Evolutionary conservation across 2,329 filamentous ascomycete genomes (phyloP).

Genomic region (Xylaria sp.): DNA sequence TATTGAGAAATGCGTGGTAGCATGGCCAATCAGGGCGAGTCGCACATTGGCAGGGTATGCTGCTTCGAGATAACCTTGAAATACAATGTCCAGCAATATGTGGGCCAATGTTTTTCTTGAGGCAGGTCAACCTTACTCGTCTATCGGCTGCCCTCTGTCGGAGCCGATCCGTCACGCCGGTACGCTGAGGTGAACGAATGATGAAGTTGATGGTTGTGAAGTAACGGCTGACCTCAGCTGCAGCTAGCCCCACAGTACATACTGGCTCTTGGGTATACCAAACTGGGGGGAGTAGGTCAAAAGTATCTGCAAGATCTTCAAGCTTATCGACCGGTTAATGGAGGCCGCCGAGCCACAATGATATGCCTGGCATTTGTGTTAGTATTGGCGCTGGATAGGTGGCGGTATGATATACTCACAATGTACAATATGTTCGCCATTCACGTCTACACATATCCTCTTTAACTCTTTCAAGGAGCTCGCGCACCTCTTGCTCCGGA

Average conservation of each 20-base stretch:
- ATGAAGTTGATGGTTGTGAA: conserved; percentile 14
- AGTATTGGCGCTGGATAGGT: conserved; percentile 30
- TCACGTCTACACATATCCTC: conserved; percentile 74
- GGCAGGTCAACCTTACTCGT: not conserved
- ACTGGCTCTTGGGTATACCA: conserved; percentile 35
- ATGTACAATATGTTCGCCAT: conserved; percentile 76
- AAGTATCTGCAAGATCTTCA: conserved; percentile 38
- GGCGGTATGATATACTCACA: conserved; percentile 66
- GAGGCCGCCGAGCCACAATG: conserved; percentile 45
- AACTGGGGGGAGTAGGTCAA: conserved; percentile 32
- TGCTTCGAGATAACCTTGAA: conserved; percentile 18
- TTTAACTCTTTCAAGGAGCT: conserved; percentile 70
- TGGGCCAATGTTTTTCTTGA: conserved; percentile 12
- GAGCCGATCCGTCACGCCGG: conserved; percentile 16
- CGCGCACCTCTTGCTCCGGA: conserved; percentile 72
- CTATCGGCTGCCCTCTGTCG: conserved; percentile 13
- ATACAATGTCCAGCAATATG: conserved; percentile 9
- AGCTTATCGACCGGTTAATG: conserved; percentile 42
- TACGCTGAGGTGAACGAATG: conserved; percentile 15
- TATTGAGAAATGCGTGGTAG: conserved; percentile 10
- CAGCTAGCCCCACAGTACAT: conserved; percentile 32
- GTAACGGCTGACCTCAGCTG: conserved; percentile 19
- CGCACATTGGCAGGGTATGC: conserved; percentile 12
- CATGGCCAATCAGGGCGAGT: conserved; percentile 18
- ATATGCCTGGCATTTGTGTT: conserved; percentile 42